Evolutionary conservation across 495 filamentous ascomycete genomes (phyloP), one percentile per base, ranked within the genome.

Genomic region (Beverwykella pulmonaria): DNA sequence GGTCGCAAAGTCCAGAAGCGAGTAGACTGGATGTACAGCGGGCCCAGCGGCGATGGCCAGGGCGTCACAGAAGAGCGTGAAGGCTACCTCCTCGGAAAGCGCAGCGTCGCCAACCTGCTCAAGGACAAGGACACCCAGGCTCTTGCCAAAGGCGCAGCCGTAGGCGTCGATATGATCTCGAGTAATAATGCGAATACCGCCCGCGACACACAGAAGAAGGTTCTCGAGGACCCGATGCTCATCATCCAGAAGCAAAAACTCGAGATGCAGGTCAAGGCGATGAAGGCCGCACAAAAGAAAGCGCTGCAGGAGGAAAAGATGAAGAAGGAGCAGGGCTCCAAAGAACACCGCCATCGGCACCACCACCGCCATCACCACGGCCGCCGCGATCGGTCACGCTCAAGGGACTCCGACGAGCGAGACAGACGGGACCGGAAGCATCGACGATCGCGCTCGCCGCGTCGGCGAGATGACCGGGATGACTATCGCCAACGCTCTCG

Each of bases 21-120:
- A 14, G 94, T 98, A 20, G 93, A 98, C 71, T 98, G 95, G 90
- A 96, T 98, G 91, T 98, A 98, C 78, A 82, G 86, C 69, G 94
- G 92, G 1, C 92, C 94, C 9, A 88, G 89, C 36, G 87, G 85
- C 68, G 91, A 90, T 26, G 87, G 89, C 68, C 84, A 82, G 22
- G 91, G 92, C 52, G 92, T 91, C 61, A 89, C 88, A 0, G 93
- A 96, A 74, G 95, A 98, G 77, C 92, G 90, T 84, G 94, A 98
- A 71, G 92, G 90, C 8, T 98, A 96, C 73, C 77, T 98, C 7
- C 82, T 98, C 17, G 94, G 94, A 14, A 98, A 97, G 79, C 81
- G 94, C 50, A 83, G 94, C 10, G 91, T 98, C 71, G 93, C 97
- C 79, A 78, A 79, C 2, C 83, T 90, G 5, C 76, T 98, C n/a